These are phyloP conservation scores for Eudorina sp. DNA, from an alignment of 139 green algal species.

Conservation along the genomic window DNA sequence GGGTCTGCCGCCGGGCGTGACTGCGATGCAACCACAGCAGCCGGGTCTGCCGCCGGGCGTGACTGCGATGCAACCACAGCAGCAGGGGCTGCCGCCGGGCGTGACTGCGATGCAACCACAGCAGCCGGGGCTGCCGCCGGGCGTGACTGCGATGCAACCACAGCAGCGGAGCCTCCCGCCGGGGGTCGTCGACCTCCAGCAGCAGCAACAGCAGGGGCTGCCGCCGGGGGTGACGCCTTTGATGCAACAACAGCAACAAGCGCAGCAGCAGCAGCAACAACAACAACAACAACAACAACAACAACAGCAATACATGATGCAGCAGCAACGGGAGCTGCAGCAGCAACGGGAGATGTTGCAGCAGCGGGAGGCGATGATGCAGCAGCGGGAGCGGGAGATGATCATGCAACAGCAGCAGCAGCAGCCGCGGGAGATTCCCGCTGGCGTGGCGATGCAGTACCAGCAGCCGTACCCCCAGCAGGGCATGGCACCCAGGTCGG, in stretches of 20 bases:
- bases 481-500: neutral
- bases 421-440: neutral
- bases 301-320: too few relatives aligned
- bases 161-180: conserved; percentile 14
- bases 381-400: too few relatives aligned
- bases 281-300: too few relatives aligned
- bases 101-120: conserved; percentile 9
- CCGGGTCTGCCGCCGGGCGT: conserved; percentile 24
- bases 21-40: neutral
- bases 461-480: conserved; percentile 12
- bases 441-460: neutral
- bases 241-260: neutral
- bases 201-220: neutral
- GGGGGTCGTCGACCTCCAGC: neutral
- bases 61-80: conserved; percentile 28
- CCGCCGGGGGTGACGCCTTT: neutral
- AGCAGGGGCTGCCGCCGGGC: conserved; percentile 45
- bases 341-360: too few relatives aligned
- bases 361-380: too few relatives aligned
- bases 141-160: neutral
- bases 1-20: conserved; percentile 8
- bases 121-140: conserved; percentile 7
- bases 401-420: neutral
- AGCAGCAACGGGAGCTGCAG: too few relatives aligned
- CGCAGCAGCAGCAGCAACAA: too few relatives aligned